A percentile compares a stretch with the other conserved stretches of the same genome.
Evolutionary conservation across 768 basidiomycete genomes (phyloP).

Genomic region (Leccinum subtestaceum): DNA sequence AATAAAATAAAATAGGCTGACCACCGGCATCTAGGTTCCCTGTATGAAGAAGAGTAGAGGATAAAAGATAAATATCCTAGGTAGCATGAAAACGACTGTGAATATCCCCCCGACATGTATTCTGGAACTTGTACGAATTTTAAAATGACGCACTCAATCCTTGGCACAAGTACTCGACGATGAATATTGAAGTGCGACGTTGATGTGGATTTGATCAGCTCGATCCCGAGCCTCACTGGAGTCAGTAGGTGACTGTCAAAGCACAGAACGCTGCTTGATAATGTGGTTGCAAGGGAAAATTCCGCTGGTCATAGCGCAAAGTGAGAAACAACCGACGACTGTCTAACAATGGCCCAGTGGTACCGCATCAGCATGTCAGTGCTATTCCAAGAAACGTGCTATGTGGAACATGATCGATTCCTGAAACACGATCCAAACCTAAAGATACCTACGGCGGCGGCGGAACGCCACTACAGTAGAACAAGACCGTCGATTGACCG

Average conservation of each 20-base stretch:
- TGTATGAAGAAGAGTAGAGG: background rate
- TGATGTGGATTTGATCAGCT: background rate
- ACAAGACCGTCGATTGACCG: background rate
- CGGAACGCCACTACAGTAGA: background rate
- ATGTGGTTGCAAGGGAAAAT: background rate
- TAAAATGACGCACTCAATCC: background rate
- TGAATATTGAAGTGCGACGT: background rate
- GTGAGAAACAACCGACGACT: background rate
- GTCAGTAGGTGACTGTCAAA: background rate
- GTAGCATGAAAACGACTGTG: background rate
- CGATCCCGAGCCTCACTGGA: background rate
- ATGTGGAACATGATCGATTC: background rate
- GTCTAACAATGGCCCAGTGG: background rate
- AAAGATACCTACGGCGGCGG: background rate
- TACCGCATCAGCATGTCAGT: background rate
- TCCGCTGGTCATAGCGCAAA: background rate
- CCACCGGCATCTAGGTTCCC: background rate
- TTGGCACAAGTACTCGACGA: background rate
- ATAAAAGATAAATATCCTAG: background rate
- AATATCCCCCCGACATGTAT: background rate
- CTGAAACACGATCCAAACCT: background rate
- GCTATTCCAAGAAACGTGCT: background rate
- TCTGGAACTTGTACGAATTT: background rate
- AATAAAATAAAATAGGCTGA: background rate
- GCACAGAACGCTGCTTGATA: background rate